Percentiles rank a stretch among this genome's conserved stretches.
phyloP scores from a whole-genome alignment of 2,329 filamentous ascomycete genomes.

The Aspergillus fructus region DNA sequence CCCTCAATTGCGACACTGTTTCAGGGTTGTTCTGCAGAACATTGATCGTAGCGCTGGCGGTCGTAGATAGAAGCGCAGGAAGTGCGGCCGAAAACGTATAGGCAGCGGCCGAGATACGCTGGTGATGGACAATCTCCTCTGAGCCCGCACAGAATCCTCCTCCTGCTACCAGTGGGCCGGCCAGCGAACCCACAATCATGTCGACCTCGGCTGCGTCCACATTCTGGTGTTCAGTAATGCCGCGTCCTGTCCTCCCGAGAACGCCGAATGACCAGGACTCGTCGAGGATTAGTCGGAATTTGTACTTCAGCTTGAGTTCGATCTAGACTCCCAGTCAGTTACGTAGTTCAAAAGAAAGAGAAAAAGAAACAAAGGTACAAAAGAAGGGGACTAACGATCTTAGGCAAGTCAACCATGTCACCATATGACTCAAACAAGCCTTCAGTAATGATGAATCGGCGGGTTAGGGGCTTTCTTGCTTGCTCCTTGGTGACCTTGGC shows the following conservation, averaged over 20 bases:
- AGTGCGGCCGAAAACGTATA: constrained; percentile 96
- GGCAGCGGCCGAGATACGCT: constrained; percentile 85
- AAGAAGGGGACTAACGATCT: constrained; percentile 59
- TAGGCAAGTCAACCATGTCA: constrained; percentile 80
- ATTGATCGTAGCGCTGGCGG: constrained; percentile 84
- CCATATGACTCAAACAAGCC: constrained; percentile 89
- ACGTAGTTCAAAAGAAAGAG: background rate
- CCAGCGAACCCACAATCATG: constrained; percentile 93
- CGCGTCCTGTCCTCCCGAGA: constrained; percentile 84
- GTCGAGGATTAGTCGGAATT: constrained; percentile 95
- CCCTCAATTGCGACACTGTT: constrained; percentile 72
- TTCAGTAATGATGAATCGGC: constrained; percentile 94
- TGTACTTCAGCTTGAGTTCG: constrained; percentile 92
- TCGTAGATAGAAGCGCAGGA: constrained; percentile 92
- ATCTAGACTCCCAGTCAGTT: constrained; percentile 51
- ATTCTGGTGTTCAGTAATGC: constrained; percentile 93
- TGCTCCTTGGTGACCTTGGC: constrained; percentile 85
- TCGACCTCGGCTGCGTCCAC: constrained; percentile 91
- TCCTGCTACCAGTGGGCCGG: constrained; percentile 84
- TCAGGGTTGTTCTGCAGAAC: constrained; percentile 86
- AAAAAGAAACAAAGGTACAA: background rate
- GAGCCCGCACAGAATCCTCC: constrained; percentile 95
- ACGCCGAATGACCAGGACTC: constrained; percentile 98
- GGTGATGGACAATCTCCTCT: constrained; percentile 90
- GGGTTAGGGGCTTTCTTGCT: constrained; percentile 80